Base-by-base conservation (phyloP, 2,329 filamentous ascomycete genomes). In the Amphichorda felina region DNA sequence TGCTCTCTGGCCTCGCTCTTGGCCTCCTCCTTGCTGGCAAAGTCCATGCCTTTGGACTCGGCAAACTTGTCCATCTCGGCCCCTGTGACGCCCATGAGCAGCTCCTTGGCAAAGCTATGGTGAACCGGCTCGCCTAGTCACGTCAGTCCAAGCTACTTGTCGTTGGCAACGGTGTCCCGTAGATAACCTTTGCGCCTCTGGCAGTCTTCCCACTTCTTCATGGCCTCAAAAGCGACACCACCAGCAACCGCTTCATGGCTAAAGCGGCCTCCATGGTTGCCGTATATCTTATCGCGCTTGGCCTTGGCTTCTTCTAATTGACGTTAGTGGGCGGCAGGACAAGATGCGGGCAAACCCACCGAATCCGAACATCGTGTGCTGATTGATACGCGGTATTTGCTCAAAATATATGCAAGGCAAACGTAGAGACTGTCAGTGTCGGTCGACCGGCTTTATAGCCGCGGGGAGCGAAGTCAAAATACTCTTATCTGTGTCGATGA, bases 151-250 rank as follows among this genome's bases (percentile, higher is more conserved):
- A n/a, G n/a, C n/a, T n/a, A n/a, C n/a, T n/a, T n/a, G n/a, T n/a
- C n/a, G n/a, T n/a, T n/a, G n/a, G n/a, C n/a, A n/a, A n/a, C n/a
- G n/a, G n/a, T n/a, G n/a, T n/a, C n/a, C n/a, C n/a, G n/a, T n/a
- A n/a, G n/a, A n/a, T n/a, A n/a, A 37, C 38, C 82, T 54, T 83
- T 66, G 38, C 61, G 65, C 50, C 80, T 78, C 63, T 87, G 80
- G 48, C 72, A 66, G 56, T 87, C 78, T 61, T 88, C 82, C 49
- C 78, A 88, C 16, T 78, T 64, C 68, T 86, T 86, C 72, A 89
- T 82, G 48, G 77, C 84, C 43, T 75, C 79, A 53, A 89, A 89
- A 42, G 79, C 75, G 39, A 82, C 83, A 39, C 76, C 84, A 42
- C 82, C 82, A 44, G 78, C 82, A 38, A 88, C 54, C 33, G 84